These are phyloP conservation scores for Hypoxylon sp. DNA, from an alignment of 2,329 filamentous ascomycete species.

Conservation along the genomic window DNA sequence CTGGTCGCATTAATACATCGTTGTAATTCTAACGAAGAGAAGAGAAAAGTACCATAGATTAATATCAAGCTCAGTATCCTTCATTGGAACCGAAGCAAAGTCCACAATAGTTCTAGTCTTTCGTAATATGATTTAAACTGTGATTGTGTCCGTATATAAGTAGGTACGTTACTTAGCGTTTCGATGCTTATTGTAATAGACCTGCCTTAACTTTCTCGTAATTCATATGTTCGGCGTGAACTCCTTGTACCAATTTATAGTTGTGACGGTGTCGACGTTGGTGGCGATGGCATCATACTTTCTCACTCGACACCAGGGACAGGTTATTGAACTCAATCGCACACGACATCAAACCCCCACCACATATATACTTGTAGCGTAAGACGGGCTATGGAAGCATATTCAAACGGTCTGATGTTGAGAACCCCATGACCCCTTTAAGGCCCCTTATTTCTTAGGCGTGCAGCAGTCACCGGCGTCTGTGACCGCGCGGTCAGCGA, in stretches of 20 bases:
- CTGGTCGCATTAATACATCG: slow-evolving; percentile 44
- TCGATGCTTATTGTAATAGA: background rate
- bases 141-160: background rate
- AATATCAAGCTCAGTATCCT: slow-evolving; percentile 43
- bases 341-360: background rate
- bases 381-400: background rate
- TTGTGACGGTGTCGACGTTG: background rate
- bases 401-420: slow-evolving; percentile 15
- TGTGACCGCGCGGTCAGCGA: slow-evolving; percentile 63
- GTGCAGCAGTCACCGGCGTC: slow-evolving; percentile 69
- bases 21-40: slow-evolving; percentile 41
- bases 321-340: background rate
- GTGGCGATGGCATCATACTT: background rate
- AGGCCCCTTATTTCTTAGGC: slow-evolving; percentile 54
- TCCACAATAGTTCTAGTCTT: background rate
- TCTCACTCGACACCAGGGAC: background rate
- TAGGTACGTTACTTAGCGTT: background rate
- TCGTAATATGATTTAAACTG: background rate
- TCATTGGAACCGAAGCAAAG: slow-evolving; percentile 34
- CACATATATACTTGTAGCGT: background rate
- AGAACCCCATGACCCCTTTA: slow-evolving; percentile 29
- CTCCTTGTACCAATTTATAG: background rate
- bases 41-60: slow-evolving; percentile 44
- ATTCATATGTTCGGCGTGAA: background rate
- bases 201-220: background rate